Evolutionary conservation across 2,329 filamentous ascomycete genomes (phyloP).

Genomic region (Xylariaceae sp.): DNA sequence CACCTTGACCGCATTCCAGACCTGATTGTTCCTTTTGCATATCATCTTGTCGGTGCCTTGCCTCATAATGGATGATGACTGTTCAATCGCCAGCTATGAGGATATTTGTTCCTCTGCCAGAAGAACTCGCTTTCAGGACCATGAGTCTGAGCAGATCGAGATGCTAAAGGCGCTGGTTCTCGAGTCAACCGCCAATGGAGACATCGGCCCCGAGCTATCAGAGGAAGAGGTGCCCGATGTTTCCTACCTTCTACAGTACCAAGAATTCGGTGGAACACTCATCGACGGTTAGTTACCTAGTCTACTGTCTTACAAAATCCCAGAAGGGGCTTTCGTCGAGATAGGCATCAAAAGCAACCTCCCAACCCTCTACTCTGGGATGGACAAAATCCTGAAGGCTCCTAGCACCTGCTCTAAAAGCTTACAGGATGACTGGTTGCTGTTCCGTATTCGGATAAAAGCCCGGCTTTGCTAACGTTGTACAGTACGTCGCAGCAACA

Average conservation of each 20-base stretch:
- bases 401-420: neutral
- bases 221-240: slow-evolving; percentile 35
- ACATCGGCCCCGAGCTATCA: slow-evolving; percentile 10
- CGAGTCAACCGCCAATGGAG: slow-evolving; percentile 6
- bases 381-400: neutral
- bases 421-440: neutral
- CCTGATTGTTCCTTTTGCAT: neutral
- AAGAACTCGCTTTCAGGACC: neutral
- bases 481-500: slow-evolving; percentile 33
- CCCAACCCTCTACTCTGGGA: too few species aligned
- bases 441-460: too few species aligned
- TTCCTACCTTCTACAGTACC: slow-evolving; percentile 38
- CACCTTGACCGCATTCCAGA: neutral
- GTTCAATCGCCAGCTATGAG: slow-evolving; percentile 30
- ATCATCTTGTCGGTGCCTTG: neutral
- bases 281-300: slow-evolving; percentile 30
- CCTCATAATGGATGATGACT: slow-evolving; percentile 22
- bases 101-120: slow-evolving; percentile 21
- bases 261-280: slow-evolving; percentile 27
- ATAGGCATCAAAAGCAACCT: too few species aligned
- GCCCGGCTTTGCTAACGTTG: slow-evolving; percentile 5
- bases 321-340: too few species aligned
- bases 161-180: slow-evolving; percentile 12
- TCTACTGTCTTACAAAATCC: neutral
- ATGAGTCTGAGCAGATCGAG: slow-evolving; percentile 10